These are phyloP conservation scores for Buxus sempervirens DNA, from an alignment of 164 flowering plant species.

Conservation along the genomic window DNA sequence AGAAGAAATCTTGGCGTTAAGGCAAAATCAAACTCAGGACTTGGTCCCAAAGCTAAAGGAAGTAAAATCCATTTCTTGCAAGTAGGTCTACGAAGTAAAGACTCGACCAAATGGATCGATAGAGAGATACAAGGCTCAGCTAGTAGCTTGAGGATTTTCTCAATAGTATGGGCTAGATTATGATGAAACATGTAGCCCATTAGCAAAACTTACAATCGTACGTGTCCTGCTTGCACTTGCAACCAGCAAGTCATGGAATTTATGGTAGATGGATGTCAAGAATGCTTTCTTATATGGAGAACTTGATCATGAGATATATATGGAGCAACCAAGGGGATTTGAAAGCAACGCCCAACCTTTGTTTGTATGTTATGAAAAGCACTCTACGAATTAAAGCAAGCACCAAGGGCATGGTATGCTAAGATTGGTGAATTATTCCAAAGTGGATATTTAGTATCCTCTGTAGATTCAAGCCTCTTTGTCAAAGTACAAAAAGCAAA, in stretches of 20 bases:
- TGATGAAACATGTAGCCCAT: background rate
- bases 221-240: background rate
- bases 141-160: background rate
- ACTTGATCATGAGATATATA: background rate
- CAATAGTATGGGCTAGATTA: background rate
- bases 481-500: background rate
- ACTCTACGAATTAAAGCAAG: conserved; percentile 7
- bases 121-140: background rate
- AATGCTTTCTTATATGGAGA: background rate
- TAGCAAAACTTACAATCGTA: background rate
- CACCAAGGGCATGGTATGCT: background rate
- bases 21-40: background rate
- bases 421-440: background rate
- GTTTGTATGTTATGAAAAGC: conserved; percentile 5
- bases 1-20: background rate
- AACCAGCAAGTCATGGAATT: background rate
- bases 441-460: background rate
- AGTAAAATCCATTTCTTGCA: background rate
- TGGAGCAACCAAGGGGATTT: background rate
- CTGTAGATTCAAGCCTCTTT: background rate
- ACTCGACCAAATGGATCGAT: too few species aligned
- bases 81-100: background rate
- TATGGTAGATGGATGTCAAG: background rate
- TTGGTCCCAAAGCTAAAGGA: background rate
- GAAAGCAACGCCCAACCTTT: background rate